Evolutionary conservation across 2,329 filamentous ascomycete species (phyloP).

Genomic region (Cladophialophora bantiana): DNA sequence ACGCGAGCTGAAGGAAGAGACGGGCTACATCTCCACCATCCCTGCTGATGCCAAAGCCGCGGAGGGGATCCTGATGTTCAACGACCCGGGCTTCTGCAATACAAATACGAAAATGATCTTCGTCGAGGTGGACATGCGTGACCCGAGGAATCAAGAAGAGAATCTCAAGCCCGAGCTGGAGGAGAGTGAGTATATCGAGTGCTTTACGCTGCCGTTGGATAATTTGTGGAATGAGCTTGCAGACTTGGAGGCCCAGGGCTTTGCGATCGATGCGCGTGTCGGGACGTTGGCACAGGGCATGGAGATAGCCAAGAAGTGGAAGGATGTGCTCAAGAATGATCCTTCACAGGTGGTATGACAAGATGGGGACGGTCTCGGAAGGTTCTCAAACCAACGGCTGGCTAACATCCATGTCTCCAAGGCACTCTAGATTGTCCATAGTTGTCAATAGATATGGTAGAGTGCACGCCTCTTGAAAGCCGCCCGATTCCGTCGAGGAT

Average conservation of each 20-base stretch:
- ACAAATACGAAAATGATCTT: conserved; percentile 67
- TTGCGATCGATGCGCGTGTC: conserved; percentile 79
- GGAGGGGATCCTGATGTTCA: conserved; percentile 40
- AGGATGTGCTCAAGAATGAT: conserved; percentile 27
- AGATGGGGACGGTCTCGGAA: neutral
- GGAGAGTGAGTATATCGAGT: conserved; percentile 83
- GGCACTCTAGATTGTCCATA: neutral
- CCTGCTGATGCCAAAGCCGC: conserved; percentile 37
- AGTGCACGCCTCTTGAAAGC: neutral
- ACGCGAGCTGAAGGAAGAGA: conserved; percentile 68
- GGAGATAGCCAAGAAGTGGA: conserved; percentile 67
- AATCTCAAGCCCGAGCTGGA: conserved; percentile 73
- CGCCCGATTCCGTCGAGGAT: neutral
- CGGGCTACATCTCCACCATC: conserved; percentile 63
- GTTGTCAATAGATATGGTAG: neutral
- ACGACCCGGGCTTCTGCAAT: conserved; percentile 58
- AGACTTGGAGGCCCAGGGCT: conserved; percentile 71
- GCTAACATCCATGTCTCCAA: neutral
- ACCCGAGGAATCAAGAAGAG: conserved; percentile 67
- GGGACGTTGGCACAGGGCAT: conserved; percentile 81
- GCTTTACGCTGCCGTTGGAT: conserved; percentile 71
- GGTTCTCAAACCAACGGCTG: neutral
- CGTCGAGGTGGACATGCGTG: conserved; percentile 72
- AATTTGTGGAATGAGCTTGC: conserved; percentile 72
- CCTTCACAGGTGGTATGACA: conserved; percentile 8